phyloP scores from a whole-genome alignment of 352 stramenopile genomes.

The Pythium aphanidermatum region DNA sequence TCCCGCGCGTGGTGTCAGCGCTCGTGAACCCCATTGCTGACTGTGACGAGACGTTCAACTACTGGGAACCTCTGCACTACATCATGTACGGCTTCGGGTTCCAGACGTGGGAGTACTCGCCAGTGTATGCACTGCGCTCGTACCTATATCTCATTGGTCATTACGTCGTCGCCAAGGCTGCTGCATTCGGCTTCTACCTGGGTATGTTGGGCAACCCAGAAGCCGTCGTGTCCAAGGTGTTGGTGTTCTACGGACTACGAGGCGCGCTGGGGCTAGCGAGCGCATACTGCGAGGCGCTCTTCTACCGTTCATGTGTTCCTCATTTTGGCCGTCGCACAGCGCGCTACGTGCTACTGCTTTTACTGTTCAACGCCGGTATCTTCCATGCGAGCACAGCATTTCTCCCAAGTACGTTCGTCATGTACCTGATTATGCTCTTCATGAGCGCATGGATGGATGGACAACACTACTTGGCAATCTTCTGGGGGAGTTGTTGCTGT shows the following conservation, averaged over 20 bases:
- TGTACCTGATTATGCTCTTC: conserved; percentile 82
- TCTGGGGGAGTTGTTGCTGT: conserved; percentile 89
- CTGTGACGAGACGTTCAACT: conserved; percentile 99
- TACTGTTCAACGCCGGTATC: conserved; percentile 89
- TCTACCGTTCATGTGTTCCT: conserved; percentile 67
- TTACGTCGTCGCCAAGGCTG: conserved; percentile 40
- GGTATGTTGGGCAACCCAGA: conserved; percentile 16
- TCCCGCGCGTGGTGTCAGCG: conserved; percentile 51
- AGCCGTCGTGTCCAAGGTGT: conserved; percentile 42
- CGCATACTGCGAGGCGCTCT: conserved; percentile 78
- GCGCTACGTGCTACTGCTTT: conserved; percentile 60
- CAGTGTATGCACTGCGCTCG: conserved; percentile 93
- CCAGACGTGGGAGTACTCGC: conserved; percentile 90
- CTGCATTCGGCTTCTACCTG: conserved; percentile 31
- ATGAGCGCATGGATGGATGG: conserved; percentile 71
- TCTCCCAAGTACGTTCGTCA: conserved; percentile 90
- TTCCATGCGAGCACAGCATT: conserved; percentile 91
- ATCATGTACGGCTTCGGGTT: conserved; percentile 90
- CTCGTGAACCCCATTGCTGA: conserved; percentile 88
- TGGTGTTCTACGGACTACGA: conserved; percentile 90
- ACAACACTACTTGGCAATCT: conserved; percentile 65
- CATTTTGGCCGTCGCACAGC: conserved; percentile 61
- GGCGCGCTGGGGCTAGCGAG: conserved; percentile 67
- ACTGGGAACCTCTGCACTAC: conserved; percentile 99
- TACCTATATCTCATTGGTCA: conserved; percentile 91